A percentile compares a stretch with the other conserved stretches of the same genome.
Conservation (phyloP, 192 early-diverging fungal genomes). For the Cetraspora pellucida region DNA sequence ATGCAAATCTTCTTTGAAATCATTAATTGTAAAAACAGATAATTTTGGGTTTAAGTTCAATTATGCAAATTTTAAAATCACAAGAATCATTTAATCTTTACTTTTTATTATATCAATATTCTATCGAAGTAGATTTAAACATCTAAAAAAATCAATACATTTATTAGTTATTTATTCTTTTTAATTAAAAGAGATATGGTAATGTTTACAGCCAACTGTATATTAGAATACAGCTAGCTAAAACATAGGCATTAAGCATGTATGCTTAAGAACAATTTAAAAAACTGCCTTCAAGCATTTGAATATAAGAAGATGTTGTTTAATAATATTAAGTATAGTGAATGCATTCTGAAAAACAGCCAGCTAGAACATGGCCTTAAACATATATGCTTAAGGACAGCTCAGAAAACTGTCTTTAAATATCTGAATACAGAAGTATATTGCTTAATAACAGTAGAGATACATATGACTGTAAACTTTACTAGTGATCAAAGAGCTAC, state of each 20-base stretch:
- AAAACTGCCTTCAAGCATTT: slow-evolving; percentile 12
- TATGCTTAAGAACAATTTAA: slow-evolving; percentile 9
- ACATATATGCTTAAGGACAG: slow-evolving; percentile 20
- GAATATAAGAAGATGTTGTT: neutral
- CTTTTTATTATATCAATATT: neutral
- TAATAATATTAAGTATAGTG: slow-evolving; percentile 21
- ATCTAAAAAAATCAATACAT: neutral
- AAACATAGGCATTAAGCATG: slow-evolving; percentile 1
- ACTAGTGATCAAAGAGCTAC: too few species aligned
- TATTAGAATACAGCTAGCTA: slow-evolving; percentile 11
- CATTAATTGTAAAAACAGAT: neutral
- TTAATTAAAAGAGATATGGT: too few species aligned
- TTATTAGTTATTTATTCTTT: too few species aligned
- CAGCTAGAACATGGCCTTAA: neutral
- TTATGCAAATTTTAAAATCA: neutral
- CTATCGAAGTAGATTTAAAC: neutral
- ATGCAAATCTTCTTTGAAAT: neutral
- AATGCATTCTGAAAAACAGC: slow-evolving; percentile 13
- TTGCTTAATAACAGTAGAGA: slow-evolving; percentile 17
- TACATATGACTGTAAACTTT: slow-evolving; percentile 4
- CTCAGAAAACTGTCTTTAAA: neutral
- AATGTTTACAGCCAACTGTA: slow-evolving; percentile 5
- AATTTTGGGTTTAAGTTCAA: neutral
- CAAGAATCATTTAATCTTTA: neutral
- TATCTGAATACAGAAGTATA: slow-evolving; percentile 3